Base-by-base conservation (phyloP, 176 grass and related monocot genomes). In the Ananas comosus region DNA sequence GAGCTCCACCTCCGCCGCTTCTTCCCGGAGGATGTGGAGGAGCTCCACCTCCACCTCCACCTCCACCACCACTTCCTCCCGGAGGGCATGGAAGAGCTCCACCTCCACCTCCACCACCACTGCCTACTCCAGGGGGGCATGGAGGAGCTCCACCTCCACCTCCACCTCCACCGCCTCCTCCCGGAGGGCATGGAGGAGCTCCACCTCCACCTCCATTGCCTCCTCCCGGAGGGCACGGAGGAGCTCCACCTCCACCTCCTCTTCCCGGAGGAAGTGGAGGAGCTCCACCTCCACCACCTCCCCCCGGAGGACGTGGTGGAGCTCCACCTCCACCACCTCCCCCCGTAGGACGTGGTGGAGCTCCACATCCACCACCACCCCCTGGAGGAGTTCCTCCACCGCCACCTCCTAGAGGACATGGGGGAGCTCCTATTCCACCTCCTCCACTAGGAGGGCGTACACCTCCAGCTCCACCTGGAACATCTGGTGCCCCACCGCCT, bases 381-480 rank as follows among this genome's bases (percentile, higher is more conserved):
- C 52, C 10, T 54, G 52, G 52, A 13, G 16, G 29, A 33, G 4
- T 4, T 18, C 51, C 64, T 16, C 85, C 82, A 1, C 89, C 92
- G 9, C 88, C 77, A 10, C 70, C 87, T 65, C 79, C 79, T 65
- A 75, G 78, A 84, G 83, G 69, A 57, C 74, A 82, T 78, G 83
- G 75, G 27, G 64, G 70, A 11, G 9, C 72, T 11, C 59, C 72
- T 5, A 52, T 54, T 23, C 71, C 70, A 3, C 70, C 56, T 4
- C 16, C 11, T 48, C 53, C 11, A 9, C 10, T 6, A 3, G 54
- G n/a, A 80, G 10, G 53, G 49, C 58, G 68, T 51, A 68, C 29
- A 1, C 70, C 78, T 2, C 29, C 71, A 12, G 50, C 82, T 3
- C 71, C 88, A 70, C 78, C 81, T 0, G 49, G 12, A 13, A 27